These are phyloP conservation scores for Diophrys sp. DNA, from an alignment of 73 alveolate genomes.

Conservation along the genomic window DNA sequence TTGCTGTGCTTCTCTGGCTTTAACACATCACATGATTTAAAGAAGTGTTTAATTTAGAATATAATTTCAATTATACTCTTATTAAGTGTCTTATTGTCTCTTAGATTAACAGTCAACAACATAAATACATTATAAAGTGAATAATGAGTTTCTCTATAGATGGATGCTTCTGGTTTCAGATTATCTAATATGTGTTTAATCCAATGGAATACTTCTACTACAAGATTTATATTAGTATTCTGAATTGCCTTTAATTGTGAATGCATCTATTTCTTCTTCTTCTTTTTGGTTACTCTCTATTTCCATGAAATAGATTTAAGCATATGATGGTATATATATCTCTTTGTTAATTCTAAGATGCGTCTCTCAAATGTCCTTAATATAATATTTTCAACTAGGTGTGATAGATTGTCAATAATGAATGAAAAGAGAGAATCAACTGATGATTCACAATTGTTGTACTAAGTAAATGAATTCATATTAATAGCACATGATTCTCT, in stretches of 20 bases:
- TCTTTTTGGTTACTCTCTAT: neutral
- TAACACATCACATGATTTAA: too few relatives aligned
- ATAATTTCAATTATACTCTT: too few relatives aligned
- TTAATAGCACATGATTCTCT: neutral
- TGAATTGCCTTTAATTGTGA: neutral
- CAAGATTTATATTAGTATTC: neutral
- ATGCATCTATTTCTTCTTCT: neutral
- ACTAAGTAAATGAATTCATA: neutral
- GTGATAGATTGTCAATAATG: neutral
- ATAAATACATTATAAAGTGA: too few relatives aligned
- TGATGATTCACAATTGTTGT: neutral
- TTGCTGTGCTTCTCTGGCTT: too few relatives aligned
- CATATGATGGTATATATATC: neutral
- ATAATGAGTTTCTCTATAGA: neutral
- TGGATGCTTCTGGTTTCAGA: neutral
- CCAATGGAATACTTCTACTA: neutral
- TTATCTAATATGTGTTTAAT: too few relatives aligned
- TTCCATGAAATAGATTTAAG: neutral
- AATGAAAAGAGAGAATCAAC: neutral
- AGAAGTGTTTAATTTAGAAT: too few relatives aligned
- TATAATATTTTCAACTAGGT: neutral
- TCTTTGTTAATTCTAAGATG: neutral
- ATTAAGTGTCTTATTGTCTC: neutral
- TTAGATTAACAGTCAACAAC: neutral
- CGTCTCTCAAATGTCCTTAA: neutral